Conservation (phyloP, 495 filamentous ascomycete genomes). For the Penicillium coprophilum region DNA sequence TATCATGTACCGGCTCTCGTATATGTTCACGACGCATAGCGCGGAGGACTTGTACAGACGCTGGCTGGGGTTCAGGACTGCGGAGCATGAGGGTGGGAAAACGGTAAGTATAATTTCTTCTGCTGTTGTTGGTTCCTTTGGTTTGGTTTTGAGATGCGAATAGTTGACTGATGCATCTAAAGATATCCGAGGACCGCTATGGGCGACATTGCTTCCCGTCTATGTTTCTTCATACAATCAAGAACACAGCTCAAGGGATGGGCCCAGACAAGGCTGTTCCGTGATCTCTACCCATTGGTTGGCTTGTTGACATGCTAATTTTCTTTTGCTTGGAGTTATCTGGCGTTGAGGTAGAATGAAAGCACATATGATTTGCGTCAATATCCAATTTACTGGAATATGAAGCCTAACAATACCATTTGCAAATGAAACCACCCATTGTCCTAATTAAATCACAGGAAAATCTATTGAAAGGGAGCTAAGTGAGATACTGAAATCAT, state of each 20-base stretch:
- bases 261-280: conserved; percentile 24
- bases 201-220: conserved; percentile 32
- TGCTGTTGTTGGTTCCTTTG: not conserved
- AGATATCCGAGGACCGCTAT: conserved; percentile 14
- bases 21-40: conserved; percentile 32
- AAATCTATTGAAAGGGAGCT: not conserved
- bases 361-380: not conserved
- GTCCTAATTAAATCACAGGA: not conserved
- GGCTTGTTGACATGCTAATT: not conserved
- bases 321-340: not conserved
- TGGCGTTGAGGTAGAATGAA: not conserved
- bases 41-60: conserved; percentile 28
- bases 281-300: not conserved
- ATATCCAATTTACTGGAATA: not conserved
- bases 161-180: not conserved
- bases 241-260: conserved; percentile 19
- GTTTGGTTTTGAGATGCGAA: not conserved
- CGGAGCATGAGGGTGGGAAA: conserved; percentile 25
- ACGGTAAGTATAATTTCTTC: conserved; percentile 12
- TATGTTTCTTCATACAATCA: conserved; percentile 30
- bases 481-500: not conserved
- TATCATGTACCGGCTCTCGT: conserved; percentile 30
- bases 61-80: conserved; percentile 27
- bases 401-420: not conserved
- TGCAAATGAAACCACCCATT: not conserved